Evolutionary conservation across 2,329 filamentous ascomycete genomes (phyloP).

Genomic region (Colletotrichum melonis): DNA sequence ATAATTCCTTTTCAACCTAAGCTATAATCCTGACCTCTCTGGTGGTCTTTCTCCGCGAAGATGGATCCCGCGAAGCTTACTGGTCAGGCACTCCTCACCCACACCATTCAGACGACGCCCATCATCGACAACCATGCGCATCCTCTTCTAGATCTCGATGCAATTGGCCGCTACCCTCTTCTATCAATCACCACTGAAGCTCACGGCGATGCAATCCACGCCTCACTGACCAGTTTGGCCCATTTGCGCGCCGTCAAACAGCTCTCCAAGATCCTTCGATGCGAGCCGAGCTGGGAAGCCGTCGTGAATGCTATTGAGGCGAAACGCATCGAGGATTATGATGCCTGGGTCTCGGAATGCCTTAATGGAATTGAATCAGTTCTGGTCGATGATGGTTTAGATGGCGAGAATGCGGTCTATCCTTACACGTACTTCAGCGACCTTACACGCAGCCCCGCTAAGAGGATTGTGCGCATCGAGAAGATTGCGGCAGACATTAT

Average conservation of each 20-base stretch:
- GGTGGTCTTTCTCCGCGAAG: conserved; percentile 26
- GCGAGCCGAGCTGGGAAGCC: conserved; percentile 70
- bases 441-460: conserved; percentile 72
- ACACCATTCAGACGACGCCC: conserved; percentile 64
- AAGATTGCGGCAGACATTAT: conserved; percentile 74
- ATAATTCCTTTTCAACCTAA: neutral
- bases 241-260: conserved; percentile 78
- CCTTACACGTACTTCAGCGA: conserved; percentile 73
- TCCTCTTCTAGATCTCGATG: conserved; percentile 68
- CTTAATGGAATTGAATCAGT: conserved; percentile 79
- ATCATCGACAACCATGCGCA: conserved; percentile 82
- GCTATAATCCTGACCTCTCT: neutral
- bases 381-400: conserved; percentile 81
- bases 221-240: conserved; percentile 71
- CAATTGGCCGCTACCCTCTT: conserved; percentile 59
- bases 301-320: conserved; percentile 57
- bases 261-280: conserved; percentile 73
- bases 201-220: conserved; percentile 72
- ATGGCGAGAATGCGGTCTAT: conserved; percentile 62
- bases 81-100: conserved; percentile 41
- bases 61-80: conserved; percentile 37
- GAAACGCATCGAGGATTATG: conserved; percentile 57
- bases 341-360: conserved; percentile 71
- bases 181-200: conserved; percentile 79
- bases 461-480: conserved; percentile 83